phyloP scores from a whole-genome alignment of 1,139 yeast genomes.

The Suhomyces guaymorum region DNA sequence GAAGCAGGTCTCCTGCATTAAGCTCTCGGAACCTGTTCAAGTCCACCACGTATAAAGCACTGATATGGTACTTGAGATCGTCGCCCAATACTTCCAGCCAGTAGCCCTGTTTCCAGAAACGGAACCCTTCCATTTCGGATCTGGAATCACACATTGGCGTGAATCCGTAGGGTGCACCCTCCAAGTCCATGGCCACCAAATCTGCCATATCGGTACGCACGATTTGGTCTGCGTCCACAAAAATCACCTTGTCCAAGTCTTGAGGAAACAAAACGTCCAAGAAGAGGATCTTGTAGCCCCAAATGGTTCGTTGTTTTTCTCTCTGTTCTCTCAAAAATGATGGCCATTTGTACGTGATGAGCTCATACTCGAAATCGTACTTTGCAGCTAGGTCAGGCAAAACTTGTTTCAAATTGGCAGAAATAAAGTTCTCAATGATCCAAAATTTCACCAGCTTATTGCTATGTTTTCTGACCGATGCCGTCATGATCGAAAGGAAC shows the following conservation, averaged over 20 bases:
- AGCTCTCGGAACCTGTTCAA: conserved; percentile 61
- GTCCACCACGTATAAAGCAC: conserved; percentile 84
- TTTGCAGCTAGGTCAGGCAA: conserved; percentile 63
- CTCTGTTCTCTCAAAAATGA: conserved; percentile 77
- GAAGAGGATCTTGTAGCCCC: conserved; percentile 88
- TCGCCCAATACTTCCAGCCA: conserved; percentile 71
- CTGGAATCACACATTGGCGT: conserved; percentile 88
- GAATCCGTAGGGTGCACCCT: conserved; percentile 82
- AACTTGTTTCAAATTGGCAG: conserved; percentile 63
- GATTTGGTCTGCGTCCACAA: conserved; percentile 84
- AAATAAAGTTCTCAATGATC: conserved; percentile 78
- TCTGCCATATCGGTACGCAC: conserved; percentile 74
- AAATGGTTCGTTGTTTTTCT: conserved; percentile 73
- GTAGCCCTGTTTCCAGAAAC: conserved; percentile 94
- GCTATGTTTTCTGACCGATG: conserved; percentile 68
- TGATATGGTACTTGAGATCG: conserved; percentile 70
- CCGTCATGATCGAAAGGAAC: conserved; percentile 72
- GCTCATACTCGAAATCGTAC: conserved; percentile 64
- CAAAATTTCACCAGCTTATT: conserved; percentile 73
- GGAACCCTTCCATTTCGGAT: conserved; percentile 75
- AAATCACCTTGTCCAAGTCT: conserved; percentile 69
- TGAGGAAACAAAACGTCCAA: conserved; percentile 86
- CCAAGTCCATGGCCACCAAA: conserved; percentile 60
- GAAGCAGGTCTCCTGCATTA: conserved; percentile 74
- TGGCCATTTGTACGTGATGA: conserved; percentile 90